Evolutionary conservation across 345 rosid genomes (phyloP).

Genomic region (Eucalyptus lansdowneana): DNA sequence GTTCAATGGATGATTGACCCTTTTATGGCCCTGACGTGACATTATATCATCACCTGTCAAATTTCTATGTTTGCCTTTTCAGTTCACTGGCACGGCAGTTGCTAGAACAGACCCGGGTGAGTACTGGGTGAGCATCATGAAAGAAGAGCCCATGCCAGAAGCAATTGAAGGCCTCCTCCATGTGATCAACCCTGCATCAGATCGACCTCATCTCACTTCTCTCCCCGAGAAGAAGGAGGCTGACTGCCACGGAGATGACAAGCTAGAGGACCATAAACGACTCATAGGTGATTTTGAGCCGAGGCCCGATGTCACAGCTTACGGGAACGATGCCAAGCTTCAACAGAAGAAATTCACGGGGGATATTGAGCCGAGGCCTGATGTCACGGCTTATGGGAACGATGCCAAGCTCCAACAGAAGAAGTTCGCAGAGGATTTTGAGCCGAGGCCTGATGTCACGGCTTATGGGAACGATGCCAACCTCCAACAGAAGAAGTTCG

Average conservation of each 20-base stretch:
- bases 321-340: neutral
- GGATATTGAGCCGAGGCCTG: too few relatives aligned
- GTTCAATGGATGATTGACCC: neutral
- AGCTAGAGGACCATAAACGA: neutral
- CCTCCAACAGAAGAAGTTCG: neutral
- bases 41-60: neutral
- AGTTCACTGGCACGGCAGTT: neutral
- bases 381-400: too few relatives aligned
- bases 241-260: neutral
- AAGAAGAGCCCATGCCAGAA: constrained; percentile 11
- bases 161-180: neutral
- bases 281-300: neutral
- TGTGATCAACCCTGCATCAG: neutral
- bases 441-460: neutral
- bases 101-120: constrained; percentile 15
- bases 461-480: neutral
- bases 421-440: neutral
- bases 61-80: neutral
- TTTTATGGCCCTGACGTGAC: neutral
- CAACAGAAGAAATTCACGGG: neutral
- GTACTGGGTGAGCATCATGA: constrained; percentile 6
- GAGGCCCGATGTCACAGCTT: neutral
- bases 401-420: too few relatives aligned
- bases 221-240: neutral
- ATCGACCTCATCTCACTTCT: neutral